phyloP scores from a whole-genome alignment of 805 yeast genomes.

The Millerozyma acaciae region DNA sequence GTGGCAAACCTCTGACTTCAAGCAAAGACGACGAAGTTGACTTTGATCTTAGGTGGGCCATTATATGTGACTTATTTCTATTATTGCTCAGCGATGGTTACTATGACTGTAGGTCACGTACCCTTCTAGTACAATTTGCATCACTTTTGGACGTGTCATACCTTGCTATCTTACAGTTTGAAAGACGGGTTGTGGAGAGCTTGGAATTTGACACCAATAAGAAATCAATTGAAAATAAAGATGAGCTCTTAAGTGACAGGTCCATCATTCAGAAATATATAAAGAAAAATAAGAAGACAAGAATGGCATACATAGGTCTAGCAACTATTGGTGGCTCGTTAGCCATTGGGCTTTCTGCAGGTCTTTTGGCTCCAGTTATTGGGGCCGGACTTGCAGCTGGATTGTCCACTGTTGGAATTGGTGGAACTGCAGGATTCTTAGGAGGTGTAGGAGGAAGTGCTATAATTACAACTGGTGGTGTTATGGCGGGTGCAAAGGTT shows the following conservation, averaged over 20 bases:
- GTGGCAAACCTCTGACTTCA: not conserved
- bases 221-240: slow-evolving; percentile 54
- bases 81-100: slow-evolving; percentile 75
- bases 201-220: slow-evolving; percentile 69
- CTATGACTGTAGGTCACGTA: slow-evolving; percentile 86
- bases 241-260: slow-evolving; percentile 75
- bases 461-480: slow-evolving; percentile 86
- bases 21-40: slow-evolving; percentile 10
- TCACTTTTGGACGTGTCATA: slow-evolving; percentile 49
- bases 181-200: slow-evolving; percentile 84
- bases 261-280: slow-evolving; percentile 68
- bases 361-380: slow-evolving; percentile 92
- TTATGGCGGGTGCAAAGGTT: slow-evolving; percentile 84
- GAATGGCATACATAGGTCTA: slow-evolving; percentile 82
- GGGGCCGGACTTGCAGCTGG: slow-evolving; percentile 99
- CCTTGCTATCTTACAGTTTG: slow-evolving; percentile 84
- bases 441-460: slow-evolving; percentile 98
- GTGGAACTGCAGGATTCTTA: slow-evolving; percentile 88
- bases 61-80: slow-evolving; percentile 85
- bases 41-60: slow-evolving; percentile 84
- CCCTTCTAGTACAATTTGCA: slow-evolving; percentile 71
- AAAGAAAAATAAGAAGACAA: slow-evolving; percentile 59
- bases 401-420: slow-evolving; percentile 85
- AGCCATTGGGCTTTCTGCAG: slow-evolving; percentile 92
- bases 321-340: slow-evolving; percentile 96